Evolutionary conservation across 139 green algal species (phyloP).

Genomic region (Picochlorum sp.): DNA sequence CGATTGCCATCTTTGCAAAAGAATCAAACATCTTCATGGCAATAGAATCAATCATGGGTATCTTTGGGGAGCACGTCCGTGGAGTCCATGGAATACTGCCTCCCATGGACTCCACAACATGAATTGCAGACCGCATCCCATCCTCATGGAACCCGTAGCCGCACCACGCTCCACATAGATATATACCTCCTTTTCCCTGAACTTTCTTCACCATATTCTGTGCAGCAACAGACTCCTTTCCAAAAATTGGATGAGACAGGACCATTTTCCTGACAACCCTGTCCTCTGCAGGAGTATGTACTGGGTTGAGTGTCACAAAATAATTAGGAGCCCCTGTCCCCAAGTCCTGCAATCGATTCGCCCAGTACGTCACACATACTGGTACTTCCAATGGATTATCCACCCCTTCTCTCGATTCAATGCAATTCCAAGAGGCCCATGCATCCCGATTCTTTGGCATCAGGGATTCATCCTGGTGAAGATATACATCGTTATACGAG

Average conservation of each 20-base stretch:
- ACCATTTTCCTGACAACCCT: constrained; percentile 41
- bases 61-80: constrained; percentile 52
- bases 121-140: constrained; percentile 70
- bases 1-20: constrained; percentile 52
- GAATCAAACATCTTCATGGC: constrained; percentile 38
- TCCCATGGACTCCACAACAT: constrained; percentile 37
- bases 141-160: constrained; percentile 97
- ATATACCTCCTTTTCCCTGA: constrained; percentile 48
- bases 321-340: constrained; percentile 50
- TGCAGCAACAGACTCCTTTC: constrained; percentile 39
- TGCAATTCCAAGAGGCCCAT: constrained; percentile 91
- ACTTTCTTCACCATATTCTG: constrained; percentile 34
- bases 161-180: constrained; percentile 68
- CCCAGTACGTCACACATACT: constrained; percentile 89
- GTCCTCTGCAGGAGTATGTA: constrained; percentile 35
- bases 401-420: constrained; percentile 26
- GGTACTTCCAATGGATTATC: constrained; percentile 12
- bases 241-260: constrained; percentile 77
- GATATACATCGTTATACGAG: constrained; percentile 73
- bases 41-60: constrained; percentile 23
- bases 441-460: constrained; percentile 64
- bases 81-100: constrained; percentile 47
- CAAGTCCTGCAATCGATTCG: constrained; percentile 81
- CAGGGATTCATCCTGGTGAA: constrained; percentile 72
- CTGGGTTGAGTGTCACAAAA: constrained; percentile 94